Percentiles rank a stretch among this genome's conserved stretches.
Evolutionary conservation across 208 protist species (phyloP).

Genomic region (Leishmania braziliensis): DNA sequence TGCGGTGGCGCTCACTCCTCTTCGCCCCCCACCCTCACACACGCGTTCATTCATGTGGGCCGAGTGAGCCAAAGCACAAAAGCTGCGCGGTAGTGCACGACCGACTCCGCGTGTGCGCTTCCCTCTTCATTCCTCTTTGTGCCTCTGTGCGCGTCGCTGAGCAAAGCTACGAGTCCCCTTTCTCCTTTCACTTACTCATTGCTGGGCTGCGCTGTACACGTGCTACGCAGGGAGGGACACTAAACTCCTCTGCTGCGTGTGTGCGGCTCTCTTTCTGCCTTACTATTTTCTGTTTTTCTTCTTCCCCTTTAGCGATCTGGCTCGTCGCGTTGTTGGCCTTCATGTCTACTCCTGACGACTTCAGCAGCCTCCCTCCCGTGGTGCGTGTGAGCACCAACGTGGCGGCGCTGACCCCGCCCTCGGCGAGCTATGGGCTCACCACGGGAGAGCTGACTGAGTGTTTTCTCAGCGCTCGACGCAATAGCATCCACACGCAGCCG

Average conservation of each 20-base stretch:
- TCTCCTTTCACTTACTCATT: neutral
- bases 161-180: neutral
- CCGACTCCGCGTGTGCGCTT: neutral
- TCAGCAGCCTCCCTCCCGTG: slow-evolving; percentile 20
- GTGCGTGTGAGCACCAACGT: slow-evolving; percentile 63
- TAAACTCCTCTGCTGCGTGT: neutral
- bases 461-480: slow-evolving; percentile 62
- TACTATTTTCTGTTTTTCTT: neutral
- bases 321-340: neutral
- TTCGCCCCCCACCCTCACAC: neutral
- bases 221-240: neutral
- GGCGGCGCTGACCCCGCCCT: slow-evolving; percentile 21
- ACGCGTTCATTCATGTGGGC: neutral
- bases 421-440: slow-evolving; percentile 30
- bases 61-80: neutral
- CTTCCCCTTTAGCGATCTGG: neutral
- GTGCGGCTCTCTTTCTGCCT: neutral
- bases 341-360: slow-evolving; percentile 28
- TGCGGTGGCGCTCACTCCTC: neutral
- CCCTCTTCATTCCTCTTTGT: neutral
- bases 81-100: neutral
- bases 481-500: slow-evolving; percentile 71
- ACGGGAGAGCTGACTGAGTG: slow-evolving; percentile 56
- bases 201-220: neutral
- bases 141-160: neutral